Base-by-base conservation (phyloP, 2,329 filamentous ascomycete species). In the Aureobasidium vineae region DNA sequence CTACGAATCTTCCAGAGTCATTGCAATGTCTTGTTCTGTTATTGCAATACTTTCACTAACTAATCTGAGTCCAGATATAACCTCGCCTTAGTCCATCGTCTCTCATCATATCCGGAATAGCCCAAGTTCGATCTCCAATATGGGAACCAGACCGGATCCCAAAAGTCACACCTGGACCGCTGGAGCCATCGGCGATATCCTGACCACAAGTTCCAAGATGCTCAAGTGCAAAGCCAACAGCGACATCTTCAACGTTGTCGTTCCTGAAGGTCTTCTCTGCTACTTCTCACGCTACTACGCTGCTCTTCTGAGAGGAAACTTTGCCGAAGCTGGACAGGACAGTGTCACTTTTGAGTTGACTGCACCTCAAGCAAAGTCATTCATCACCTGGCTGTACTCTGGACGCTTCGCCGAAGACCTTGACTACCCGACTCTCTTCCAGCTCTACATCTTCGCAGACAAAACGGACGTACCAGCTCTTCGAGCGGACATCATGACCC, bases 261-360 rank as follows among this genome's bases (percentile, higher is more conserved):
- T 61, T 28, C 60, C 50, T 36, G 23, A 31, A 43, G 45, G 28
- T 23, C 26, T 63, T 6, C 45, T 63, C 45, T 63, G 49, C 49
- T 47, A 50, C 38, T 65, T 43, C 21, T 65, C 50, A 13, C 49
- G 49, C n/a, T 65, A 65, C 21, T 56, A 65, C 21, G 3, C 8
- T 33, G 38, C 33, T 2, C 23, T 36, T 15, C 11, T 65, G 21
- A 36, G 41, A n/a, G 61, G 61, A 1, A 28, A 16, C 15, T 47
- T 45, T 26, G 38, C 26, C 1, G 61, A 54, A 19, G 33, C 38
- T 16, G 38, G 38, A n/a, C 38, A 43, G 3, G 23, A 36, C 13
- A 41, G 3, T 1, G 21, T 43, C 36, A 43, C 40, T 3, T 13
- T 59, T 5, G 54, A 59, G 5, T 15, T 59, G 6, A 43, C 6